A percentile compares a stretch with the other conserved stretches of the same genome.
Evolutionary conservation across 495 filamentous ascomycete species (phyloP).

Genomic region (Penicillium soppii): DNA sequence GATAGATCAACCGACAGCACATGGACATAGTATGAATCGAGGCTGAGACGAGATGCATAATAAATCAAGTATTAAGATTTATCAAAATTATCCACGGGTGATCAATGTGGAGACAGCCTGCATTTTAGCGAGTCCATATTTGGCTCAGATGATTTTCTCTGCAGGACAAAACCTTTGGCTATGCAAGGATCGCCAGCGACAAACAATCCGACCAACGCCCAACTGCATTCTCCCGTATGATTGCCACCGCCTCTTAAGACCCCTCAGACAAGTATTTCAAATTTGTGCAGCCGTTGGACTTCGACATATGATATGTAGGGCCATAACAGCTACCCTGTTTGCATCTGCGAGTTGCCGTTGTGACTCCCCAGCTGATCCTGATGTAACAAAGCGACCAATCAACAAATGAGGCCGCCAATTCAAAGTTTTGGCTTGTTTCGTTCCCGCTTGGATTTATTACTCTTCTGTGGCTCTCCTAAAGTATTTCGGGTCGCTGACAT

Average conservation of each 20-base stretch:
- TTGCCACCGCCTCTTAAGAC: not conserved
- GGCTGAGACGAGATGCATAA: too few relatives aligned
- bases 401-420: not conserved
- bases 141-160: not conserved
- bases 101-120: too few relatives aligned
- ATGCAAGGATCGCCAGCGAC: not conserved
- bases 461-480: not conserved
- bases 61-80: too few relatives aligned
- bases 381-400: slow-evolving; percentile 5
- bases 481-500: not conserved
- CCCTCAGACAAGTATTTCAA: not conserved
- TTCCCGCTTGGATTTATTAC: not conserved
- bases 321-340: slow-evolving; percentile 2
- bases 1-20: too few relatives aligned
- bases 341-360: slow-evolving; percentile 13
- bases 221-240: slow-evolving; percentile 5
- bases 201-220: not conserved
- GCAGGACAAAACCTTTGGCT: not conserved
- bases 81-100: too few relatives aligned
- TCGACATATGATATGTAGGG: not conserved
- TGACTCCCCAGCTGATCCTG: slow-evolving; percentile 4
- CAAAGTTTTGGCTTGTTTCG: not conserved
- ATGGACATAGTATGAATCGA: too few relatives aligned
- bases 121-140: not conserved
- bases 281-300: not conserved